Base-by-base conservation (phyloP, 371 early-diverging fungal genomes). In the Mortierella sp. region DNA sequence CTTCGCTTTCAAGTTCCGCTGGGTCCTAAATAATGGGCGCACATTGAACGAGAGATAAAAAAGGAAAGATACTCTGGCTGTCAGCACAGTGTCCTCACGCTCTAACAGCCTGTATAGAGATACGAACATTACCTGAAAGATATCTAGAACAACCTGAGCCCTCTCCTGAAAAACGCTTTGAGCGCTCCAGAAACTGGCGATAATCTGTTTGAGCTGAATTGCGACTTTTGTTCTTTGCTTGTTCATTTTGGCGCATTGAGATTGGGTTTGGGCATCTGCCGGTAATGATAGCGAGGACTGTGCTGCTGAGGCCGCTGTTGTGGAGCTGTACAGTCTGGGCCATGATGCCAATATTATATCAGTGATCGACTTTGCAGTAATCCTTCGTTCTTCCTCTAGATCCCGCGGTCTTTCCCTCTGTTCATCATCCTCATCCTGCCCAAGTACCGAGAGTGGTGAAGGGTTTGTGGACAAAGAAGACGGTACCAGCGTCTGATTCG, bases 71-170 rank as follows among this genome's bases (percentile, higher is more conserved):
- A 2, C 16, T 24, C 16, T 28, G 18, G 16, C 3, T 28, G 57
- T 28, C 16, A 57, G 4, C 30, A 16, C 30, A 12, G 26, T 3
- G 30, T 14, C 10, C 28, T 26, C 20, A 32, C n/a, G 12, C 16
- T 70, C 5, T 55, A 20, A n/a, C 49, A 49, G 18, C 0, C 20
- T n/a, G 3, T 26, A 28, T 28, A 55, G 28, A 26, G 6, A 55
- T 54, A 55, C 40, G 35, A 47, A 5, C n/a, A 49, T 43, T 78
- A 78, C 78, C 74, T 78, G 70, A 62, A 59, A 70, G 26, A 66
- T 59, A 30, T 78, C 70, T 0, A 70, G 70, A 62, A 78, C 64
- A 11, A 78, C 47, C 62, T 78, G 78, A 59, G 68, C 74, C n/a
- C 62, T 66, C 52, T 78, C 78, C 35, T 66, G 74, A 57, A 73